A percentile compares a stretch with the other conserved stretches of the same genome.
These are phyloP conservation scores for Suillus variegatus DNA, from an alignment of 768 basidiomycete species.

Conservation along the genomic window DNA sequence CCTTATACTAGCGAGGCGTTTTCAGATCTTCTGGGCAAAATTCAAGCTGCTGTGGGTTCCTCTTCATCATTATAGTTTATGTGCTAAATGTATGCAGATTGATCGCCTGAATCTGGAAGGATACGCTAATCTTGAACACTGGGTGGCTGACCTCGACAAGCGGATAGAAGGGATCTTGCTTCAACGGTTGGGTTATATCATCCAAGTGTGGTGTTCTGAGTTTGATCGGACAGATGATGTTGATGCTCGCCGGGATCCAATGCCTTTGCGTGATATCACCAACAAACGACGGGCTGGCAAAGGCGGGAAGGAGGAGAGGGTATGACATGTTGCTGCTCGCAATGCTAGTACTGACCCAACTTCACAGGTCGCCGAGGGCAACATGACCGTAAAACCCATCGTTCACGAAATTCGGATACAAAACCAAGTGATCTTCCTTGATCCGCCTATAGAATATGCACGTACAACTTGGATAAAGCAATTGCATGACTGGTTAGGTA, in stretches of 20 bases:
- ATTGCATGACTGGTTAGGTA: slow-evolving; percentile 88
- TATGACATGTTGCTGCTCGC: slow-evolving; percentile 18
- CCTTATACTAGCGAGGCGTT: slow-evolving; percentile 85
- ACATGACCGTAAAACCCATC: slow-evolving; percentile 80
- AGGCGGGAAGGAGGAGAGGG: slow-evolving; percentile 79
- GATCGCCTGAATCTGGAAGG: slow-evolving; percentile 95
- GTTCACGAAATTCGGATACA: slow-evolving; percentile 97
- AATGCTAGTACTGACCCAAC: neutral
- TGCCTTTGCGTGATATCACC: slow-evolving; percentile 52
- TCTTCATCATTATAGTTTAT: neutral
- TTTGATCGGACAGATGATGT: slow-evolving; percentile 78
- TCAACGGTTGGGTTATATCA: slow-evolving; percentile 72
- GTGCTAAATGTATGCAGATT: slow-evolving; percentile 51
- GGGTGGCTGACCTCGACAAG: slow-evolving; percentile 83
- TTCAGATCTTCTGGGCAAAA: slow-evolving; percentile 67
- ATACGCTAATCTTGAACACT: slow-evolving; percentile 90
- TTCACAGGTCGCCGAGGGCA: slow-evolving; percentile 65
- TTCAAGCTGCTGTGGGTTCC: slow-evolving; percentile 78
- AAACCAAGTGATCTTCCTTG: slow-evolving; percentile 98
- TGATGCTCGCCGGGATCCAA: slow-evolving; percentile 55
- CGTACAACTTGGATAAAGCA: slow-evolving; percentile 88
- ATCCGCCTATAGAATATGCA: slow-evolving; percentile 96
- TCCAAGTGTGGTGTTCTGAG: slow-evolving; percentile 86
- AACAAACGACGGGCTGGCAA: slow-evolving; percentile 73
- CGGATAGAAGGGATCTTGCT: slow-evolving; percentile 82